phyloP scores from a whole-genome alignment of 352 stramenopile genomes.

The Phytophthora pluvialis region DNA sequence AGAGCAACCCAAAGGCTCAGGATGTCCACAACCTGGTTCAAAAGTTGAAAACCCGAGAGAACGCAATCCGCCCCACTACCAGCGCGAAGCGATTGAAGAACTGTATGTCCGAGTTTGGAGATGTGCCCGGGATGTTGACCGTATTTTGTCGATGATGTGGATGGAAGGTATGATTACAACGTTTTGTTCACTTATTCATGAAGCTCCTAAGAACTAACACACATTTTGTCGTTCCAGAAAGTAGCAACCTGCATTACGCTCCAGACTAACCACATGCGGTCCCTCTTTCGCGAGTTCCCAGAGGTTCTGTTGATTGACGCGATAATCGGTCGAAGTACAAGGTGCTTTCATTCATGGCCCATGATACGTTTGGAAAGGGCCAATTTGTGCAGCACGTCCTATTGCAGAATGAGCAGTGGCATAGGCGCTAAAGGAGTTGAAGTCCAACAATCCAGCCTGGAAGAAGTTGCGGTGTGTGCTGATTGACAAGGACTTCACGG shows the following conservation, averaged over 20 bases:
- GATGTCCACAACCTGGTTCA: conserved; percentile 14
- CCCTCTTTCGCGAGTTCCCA: conserved; percentile 17
- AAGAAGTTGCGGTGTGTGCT: conserved; percentile 19
- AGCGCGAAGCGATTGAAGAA: conserved; percentile 9
- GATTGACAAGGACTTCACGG: conserved; percentile 37
- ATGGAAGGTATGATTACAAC: conserved; percentile 13
- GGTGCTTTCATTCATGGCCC: conserved; percentile 29
- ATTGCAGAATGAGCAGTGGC: conserved; percentile 22
- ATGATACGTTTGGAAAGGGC: conserved; percentile 27
- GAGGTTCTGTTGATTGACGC: conserved; percentile 32
- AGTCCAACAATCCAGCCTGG: conserved; percentile 27
- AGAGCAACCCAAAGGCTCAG: conserved; percentile 1
- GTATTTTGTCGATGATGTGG: conserved; percentile 4
- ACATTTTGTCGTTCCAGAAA: no score
- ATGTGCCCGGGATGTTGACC: background rate
- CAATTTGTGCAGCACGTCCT: conserved; percentile 39
- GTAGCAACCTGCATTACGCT: conserved; percentile 31
- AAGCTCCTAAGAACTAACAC: no score
- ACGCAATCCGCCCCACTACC: background rate
- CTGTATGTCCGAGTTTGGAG: conserved; percentile 10
- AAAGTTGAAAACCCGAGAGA: conserved; percentile 7
- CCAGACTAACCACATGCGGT: conserved; percentile 20
- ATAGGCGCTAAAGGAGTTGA: conserved; percentile 27
- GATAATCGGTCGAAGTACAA: conserved; percentile 32
- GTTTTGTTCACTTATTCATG: no score